These are phyloP conservation scores for Ustilago crameri DNA, from an alignment of 1,284 basidiomycete species.

Conservation along the genomic window DNA sequence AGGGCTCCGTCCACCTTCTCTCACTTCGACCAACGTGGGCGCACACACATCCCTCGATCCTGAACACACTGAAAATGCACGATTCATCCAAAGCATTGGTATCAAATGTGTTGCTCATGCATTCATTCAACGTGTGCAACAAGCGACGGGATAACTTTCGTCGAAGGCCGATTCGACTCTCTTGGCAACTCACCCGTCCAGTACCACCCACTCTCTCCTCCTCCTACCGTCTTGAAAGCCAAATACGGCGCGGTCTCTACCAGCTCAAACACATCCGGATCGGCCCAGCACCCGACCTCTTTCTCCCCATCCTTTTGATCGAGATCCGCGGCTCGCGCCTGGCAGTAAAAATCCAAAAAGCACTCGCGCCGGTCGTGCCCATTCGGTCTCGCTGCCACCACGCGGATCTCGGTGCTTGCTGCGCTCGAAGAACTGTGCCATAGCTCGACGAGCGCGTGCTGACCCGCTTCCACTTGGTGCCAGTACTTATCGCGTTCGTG, in stretches of 20 bases:
- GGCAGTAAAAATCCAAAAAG: slow-evolving; percentile 43
- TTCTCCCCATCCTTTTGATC: background rate
- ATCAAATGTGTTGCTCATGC: too few relatives aligned
- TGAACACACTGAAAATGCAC: too few relatives aligned
- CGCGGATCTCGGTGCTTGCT: slow-evolving; percentile 19
- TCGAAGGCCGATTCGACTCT: slow-evolving; percentile 9
- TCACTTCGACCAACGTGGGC: slow-evolving; percentile 19
- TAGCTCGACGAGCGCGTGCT: slow-evolving; percentile 21
- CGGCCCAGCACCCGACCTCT: slow-evolving; percentile 38
- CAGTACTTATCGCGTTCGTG: slow-evolving; percentile 34
- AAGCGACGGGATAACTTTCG: slow-evolving; percentile 6
- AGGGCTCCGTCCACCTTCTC: slow-evolving; percentile 11
- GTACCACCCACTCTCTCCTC: slow-evolving; percentile 16
- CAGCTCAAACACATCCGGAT: slow-evolving; percentile 38
- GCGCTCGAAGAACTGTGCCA: slow-evolving; percentile 12
- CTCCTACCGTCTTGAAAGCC: slow-evolving; percentile 23
- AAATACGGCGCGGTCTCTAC: slow-evolving; percentile 22
- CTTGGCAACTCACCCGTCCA: slow-evolving; percentile 40
- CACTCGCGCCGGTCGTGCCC: slow-evolving; percentile 44
- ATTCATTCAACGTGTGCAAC: too few relatives aligned
- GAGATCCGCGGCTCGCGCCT: slow-evolving; percentile 16
- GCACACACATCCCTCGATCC: background rate
- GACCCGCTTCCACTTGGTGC: slow-evolving; percentile 24
- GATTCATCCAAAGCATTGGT: too few relatives aligned
- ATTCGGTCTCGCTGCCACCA: slow-evolving; percentile 29